Evolutionary conservation across 208 protist species (phyloP), one percentile per base, ranked within the genome.

Genomic region (Angomonas ambiguus): DNA sequence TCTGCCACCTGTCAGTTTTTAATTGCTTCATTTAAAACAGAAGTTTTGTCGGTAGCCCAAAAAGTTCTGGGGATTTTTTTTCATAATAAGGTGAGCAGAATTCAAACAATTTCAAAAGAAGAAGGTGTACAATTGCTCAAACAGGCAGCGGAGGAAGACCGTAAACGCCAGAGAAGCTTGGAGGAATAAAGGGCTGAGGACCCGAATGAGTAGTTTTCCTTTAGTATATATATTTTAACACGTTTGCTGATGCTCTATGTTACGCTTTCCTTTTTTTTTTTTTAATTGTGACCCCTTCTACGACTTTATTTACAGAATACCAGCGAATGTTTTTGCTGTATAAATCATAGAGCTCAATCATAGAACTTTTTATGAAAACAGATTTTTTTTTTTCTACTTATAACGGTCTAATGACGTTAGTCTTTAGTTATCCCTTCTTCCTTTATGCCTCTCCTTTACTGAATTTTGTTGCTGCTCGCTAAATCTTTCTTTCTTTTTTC

Each of bases 1-100:
- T 86, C 85, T 0, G 74, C 77, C 20, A 80, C 85, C 16, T 96
- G 93, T 67, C 98, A 99, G 83, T 99, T 99, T 76, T 94, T 99
- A 51, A 96, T 96, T 25, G 97, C 98, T 10, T 98, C 97, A 0
- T 99, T 99, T 87, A 98, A 98, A 74, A 91, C 88, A 2, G 98
- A 99, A 76, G 85, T 99, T 73, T 79, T 99, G 3, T 72, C 93
- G 22, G 72, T 83, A 10, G 98, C 96, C 0, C 88, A 99, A 82
- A 79, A 87, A 41, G 89, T 97, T 58, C 98, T 98, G 61, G 91
- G 92, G 18, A 98, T 99, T 62, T 94, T 94, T 48, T 98, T 97
- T 79, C 76, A 91, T 45, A 98, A 98, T 74, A 97, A 97, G 71
- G 83, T 98, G 64, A 96, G 87, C 69, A 76, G 82, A 35, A 97